Conservation (phyloP, 371 early-diverging fungal genomes). For the Haplosporangium sp. region DNA sequence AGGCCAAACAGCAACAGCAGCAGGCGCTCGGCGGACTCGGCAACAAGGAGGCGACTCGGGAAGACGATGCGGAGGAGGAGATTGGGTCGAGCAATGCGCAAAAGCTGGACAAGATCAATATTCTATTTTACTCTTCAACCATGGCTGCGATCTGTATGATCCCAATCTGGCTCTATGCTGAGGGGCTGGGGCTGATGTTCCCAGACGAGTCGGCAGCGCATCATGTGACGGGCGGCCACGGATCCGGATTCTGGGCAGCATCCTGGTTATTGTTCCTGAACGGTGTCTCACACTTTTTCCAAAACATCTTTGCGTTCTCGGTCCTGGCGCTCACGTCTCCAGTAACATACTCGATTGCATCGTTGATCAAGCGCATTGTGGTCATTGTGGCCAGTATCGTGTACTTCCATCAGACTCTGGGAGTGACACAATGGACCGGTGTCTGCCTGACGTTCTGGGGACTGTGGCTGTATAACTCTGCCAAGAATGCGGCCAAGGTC, state of each 20-base stretch:
- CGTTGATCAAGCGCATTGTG: constrained; percentile 89
- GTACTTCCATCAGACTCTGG: constrained; percentile 84
- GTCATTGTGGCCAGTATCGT: constrained; percentile 88
- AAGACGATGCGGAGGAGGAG: constrained; percentile 48
- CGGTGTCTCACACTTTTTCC: constrained; percentile 83
- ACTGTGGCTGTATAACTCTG: constrained; percentile 86
- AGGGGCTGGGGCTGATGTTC: constrained; percentile 64
- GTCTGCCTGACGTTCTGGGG: constrained; percentile 86
- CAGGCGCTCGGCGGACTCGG: constrained; percentile 25
- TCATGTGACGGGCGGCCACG: constrained; percentile 24
- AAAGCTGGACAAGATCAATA: constrained; percentile 86
- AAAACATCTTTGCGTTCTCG: constrained; percentile 85
- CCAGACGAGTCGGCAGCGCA: constrained; percentile 24
- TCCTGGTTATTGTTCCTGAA: constrained; percentile 70
- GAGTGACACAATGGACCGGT: constrained; percentile 75
- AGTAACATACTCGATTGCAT: constrained; percentile 90
- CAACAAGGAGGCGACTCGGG: constrained; percentile 47
- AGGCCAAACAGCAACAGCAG: constrained; percentile 33
- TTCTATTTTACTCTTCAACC: constrained; percentile 80
- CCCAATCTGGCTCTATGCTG: constrained; percentile 86
- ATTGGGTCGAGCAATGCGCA: constrained; percentile 56
- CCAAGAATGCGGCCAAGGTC: constrained; percentile 65
- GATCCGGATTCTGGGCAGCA: constrained; percentile 32
- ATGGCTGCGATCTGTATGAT: constrained; percentile 79
- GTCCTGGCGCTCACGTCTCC: constrained; percentile 83